Base-by-base conservation (phyloP, 768 basidiomycete species). In the Lyophyllum atratum region DNA sequence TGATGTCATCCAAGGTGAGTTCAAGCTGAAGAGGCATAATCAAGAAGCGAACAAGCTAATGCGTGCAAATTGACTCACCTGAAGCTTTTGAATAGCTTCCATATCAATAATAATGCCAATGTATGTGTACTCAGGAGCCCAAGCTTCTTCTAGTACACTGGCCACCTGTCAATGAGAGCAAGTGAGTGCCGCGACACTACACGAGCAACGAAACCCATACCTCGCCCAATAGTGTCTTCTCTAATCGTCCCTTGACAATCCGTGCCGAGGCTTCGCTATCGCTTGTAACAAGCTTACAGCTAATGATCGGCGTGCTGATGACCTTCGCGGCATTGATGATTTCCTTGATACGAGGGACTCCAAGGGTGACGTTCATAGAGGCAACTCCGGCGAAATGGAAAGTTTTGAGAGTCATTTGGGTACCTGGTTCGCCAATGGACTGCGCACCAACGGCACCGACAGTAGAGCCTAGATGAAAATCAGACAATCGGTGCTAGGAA, bases 351-450 rank as follows among this genome's bases (percentile, higher is more conserved):
- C 97, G 96, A 2, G 97, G 97, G n/a, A 98, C 97, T 73, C 97
- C 97, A 34, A 98, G 85, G 0, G 97, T 99, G 60, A 99, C 94
- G 75, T 98, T 98, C 97, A 98, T 99, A 34, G 95, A 96, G 8
- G 97, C 97, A 60, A 99, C 96, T 76, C 97, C 97, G 65, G 97
- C 97, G 73, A 98, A 99, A 80, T 99, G 97, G 86, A 99, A 99
- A 54, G 97, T 98, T 76, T 98, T 98, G 62, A 98, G 74, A 1
- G 96, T 98, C 97, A 99, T 99, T 70, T 99, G 97, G 0, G 97
- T 99, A 40, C 96, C 97, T 1, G 97, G 97, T 73, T 99, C 97
- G 66, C 97, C 97, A 61, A 99, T 98, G 1, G 97, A 98, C 68
- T 99, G 97, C 5, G 97, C 97, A 4, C 96, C 97, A 40, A 99